Evolutionary conservation across 2,329 filamentous ascomycete genomes (phyloP).

Genomic region (Pseudogymnoascus sp.): DNA sequence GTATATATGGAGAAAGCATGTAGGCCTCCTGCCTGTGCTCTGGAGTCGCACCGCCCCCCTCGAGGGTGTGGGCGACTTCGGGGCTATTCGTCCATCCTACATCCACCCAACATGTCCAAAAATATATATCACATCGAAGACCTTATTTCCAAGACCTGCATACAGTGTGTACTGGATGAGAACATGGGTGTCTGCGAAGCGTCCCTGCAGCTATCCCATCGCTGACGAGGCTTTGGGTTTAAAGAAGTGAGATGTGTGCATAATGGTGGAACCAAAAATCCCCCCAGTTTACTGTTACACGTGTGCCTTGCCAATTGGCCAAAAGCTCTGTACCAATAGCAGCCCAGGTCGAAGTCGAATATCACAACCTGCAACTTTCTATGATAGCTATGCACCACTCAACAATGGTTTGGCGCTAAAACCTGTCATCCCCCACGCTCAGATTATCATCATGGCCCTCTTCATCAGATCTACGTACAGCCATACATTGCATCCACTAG

Average conservation of each 20-base stretch:
- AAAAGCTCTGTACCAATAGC: not conserved
- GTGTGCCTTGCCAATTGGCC: not conserved
- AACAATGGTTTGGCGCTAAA: not conserved
- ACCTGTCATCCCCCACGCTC: not conserved
- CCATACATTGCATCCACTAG: too few relatives aligned
- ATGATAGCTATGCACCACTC: not conserved
- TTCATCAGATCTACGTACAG: not conserved
- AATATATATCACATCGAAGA: not conserved
- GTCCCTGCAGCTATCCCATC: not conserved
- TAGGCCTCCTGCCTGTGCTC: too few relatives aligned
- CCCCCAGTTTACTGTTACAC: not conserved
- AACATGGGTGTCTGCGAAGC: not conserved
- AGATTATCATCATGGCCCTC: not conserved
- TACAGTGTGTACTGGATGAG: not conserved
- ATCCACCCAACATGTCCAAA: not conserved
- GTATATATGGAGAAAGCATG: too few relatives aligned
- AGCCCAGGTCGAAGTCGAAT: not conserved
- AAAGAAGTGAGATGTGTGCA: not conserved
- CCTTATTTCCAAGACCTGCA: not conserved
- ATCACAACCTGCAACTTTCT: not conserved
- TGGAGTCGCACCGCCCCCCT: too few relatives aligned
- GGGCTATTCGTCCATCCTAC: not conserved
- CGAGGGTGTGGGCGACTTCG: not conserved
- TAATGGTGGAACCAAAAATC: not conserved
- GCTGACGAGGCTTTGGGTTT: not conserved